Percentiles rank a stretch among this genome's conserved stretches.
Conservation (phyloP, 2,329 filamentous ascomycete genomes). For the Tolypocladium ophioglossoides region DNA sequence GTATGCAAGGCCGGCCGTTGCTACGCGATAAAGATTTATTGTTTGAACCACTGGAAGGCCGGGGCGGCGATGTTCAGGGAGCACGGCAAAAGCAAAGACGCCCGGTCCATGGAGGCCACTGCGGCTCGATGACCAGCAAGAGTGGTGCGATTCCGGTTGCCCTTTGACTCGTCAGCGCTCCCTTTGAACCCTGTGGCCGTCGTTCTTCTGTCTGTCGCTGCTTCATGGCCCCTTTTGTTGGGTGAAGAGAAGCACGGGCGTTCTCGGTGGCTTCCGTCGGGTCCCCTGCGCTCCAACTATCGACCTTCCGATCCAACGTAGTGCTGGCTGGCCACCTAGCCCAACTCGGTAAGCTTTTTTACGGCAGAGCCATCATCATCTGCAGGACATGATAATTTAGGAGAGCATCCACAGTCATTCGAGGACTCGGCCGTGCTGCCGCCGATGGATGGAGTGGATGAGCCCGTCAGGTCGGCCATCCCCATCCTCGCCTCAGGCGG, state of each 20-base stretch:
- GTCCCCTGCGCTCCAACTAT: not conserved
- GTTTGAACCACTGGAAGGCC: not conserved
- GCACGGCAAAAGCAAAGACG: not conserved
- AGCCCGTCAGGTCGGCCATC: too few relatives aligned
- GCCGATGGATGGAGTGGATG: too few relatives aligned
- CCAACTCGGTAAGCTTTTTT: not conserved
- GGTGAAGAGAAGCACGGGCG: not conserved
- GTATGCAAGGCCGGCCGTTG: not conserved
- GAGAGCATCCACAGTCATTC: constrained; percentile 2
- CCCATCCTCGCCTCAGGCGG: not conserved
- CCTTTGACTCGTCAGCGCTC: not conserved
- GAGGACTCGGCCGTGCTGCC: not conserved
- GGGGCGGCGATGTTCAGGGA: not conserved
- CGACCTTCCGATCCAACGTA: not conserved
- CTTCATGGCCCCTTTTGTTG: not conserved
- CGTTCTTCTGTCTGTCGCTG: not conserved
- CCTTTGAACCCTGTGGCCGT: not conserved
- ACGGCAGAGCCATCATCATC: too few relatives aligned
- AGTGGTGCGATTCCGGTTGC: not conserved
- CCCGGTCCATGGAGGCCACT: not conserved
- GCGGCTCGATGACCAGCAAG: not conserved
- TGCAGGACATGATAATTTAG: too few relatives aligned
- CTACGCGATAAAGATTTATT: not conserved
- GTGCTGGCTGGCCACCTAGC: not conserved
- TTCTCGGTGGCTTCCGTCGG: not conserved